Percentiles rank a stretch among this genome's conserved stretches.
These are phyloP conservation scores for Cutaneotrichosporon dermatis DNA, from an alignment of 1,284 basidiomycete genomes.

Conservation along the genomic window DNA sequence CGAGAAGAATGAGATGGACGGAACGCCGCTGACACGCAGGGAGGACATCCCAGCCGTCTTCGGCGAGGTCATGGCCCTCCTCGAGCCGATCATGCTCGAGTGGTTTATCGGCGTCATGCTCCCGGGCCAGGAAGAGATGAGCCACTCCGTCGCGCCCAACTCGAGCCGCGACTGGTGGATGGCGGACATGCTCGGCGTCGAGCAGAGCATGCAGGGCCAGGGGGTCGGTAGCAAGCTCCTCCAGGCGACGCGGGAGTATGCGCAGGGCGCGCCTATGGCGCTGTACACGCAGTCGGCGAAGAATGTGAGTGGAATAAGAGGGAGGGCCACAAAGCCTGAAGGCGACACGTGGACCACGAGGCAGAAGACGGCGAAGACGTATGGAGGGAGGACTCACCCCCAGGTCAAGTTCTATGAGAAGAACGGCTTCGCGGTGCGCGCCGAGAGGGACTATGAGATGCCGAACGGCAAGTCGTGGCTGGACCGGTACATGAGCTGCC, in stretches of 20 bases:
- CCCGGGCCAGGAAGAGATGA: constrained; percentile 34
- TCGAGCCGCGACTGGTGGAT: constrained; percentile 3
- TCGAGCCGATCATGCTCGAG: background rate
- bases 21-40: background rate
- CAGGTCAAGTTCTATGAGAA: constrained; percentile 11
- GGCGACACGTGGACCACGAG: no score
- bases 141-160: constrained; percentile 50
- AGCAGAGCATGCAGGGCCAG: constrained; percentile 5
- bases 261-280: constrained; percentile 1
- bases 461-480: constrained; percentile 1
- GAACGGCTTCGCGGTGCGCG: constrained; percentile 4
- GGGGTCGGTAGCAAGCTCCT: constrained; percentile 8
- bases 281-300: constrained; percentile 4
- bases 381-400: no score
- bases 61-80: background rate
- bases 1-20: background rate
- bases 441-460: constrained; percentile 4
- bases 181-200: constrained; percentile 7
- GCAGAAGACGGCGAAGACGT: no score
- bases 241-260: background rate
- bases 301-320: constrained; percentile 1
- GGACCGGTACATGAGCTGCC: background rate
- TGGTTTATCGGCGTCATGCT: constrained; percentile 63
- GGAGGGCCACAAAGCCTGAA: no score
- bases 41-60: background rate